Percentiles rank a stretch among this genome's conserved stretches.
Conservation (phyloP, 164 flowering plant species). For the Pachysandra terminalis region DNA sequence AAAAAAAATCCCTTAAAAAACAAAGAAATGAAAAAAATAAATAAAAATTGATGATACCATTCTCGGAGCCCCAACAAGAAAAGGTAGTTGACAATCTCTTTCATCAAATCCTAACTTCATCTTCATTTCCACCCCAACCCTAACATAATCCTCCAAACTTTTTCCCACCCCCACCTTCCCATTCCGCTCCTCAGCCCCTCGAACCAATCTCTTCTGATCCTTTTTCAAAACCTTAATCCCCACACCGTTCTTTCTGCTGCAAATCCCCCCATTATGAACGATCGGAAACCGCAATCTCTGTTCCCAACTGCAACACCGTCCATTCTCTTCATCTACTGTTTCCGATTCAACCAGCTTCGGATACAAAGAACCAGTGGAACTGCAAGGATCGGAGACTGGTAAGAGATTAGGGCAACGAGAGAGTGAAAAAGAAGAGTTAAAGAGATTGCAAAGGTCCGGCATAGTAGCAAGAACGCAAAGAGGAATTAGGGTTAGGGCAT, state of each 20-base stretch:
- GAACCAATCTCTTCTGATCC: slow-evolving; percentile 5
- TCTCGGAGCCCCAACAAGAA: slow-evolving; percentile 28
- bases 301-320: slow-evolving; percentile 18
- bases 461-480: slow-evolving; percentile 7
- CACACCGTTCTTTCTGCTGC: slow-evolving; percentile 5
- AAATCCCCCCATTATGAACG: slow-evolving; percentile 1
- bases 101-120: slow-evolving; percentile 25
- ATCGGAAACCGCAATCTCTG: slow-evolving; percentile 9
- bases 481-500: slow-evolving; percentile 13
- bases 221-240: slow-evolving; percentile 18
- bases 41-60: slow-evolving; percentile 19
- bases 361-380: slow-evolving; percentile 3
- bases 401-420: slow-evolving; percentile 22
- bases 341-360: slow-evolving; percentile 10
- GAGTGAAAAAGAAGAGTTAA: slow-evolving; percentile 23
- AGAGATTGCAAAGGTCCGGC: slow-evolving; percentile 30
- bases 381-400: slow-evolving; percentile 13
- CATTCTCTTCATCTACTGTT: slow-evolving; percentile 17
- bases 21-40: too few relatives aligned
- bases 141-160: slow-evolving; percentile 22
- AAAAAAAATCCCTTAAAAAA: not conserved
- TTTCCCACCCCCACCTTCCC: slow-evolving; percentile 16
- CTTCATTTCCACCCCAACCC: slow-evolving; percentile 25
- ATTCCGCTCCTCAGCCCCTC: slow-evolving; percentile 10
- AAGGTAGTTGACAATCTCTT: slow-evolving; percentile 27